Percentiles rank a stretch among this genome's conserved stretches.
These are phyloP conservation scores for Neonectria coccinea DNA, from an alignment of 2,329 filamentous ascomycete genomes.

Conservation along the genomic window DNA sequence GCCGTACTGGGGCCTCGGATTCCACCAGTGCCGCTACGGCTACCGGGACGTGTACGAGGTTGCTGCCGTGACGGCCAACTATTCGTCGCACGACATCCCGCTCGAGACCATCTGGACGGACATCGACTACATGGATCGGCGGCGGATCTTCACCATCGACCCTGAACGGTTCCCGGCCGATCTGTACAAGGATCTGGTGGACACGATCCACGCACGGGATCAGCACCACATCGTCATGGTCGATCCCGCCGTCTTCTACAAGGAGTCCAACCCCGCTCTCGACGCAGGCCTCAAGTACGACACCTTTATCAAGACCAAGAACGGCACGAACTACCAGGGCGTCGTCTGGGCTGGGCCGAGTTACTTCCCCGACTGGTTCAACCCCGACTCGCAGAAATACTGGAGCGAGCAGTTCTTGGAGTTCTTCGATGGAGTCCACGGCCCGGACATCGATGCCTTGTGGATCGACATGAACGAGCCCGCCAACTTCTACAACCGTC, in stretches of 20 bases:
- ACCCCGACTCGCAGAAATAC: conserved; percentile 70
- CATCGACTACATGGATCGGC: conserved; percentile 54
- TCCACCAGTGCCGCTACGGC: conserved; percentile 73
- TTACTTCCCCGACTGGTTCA: conserved; percentile 82
- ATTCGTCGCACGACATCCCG: conserved; percentile 72
- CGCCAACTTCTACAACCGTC: conserved; percentile 49
- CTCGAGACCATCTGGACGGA: conserved; percentile 67
- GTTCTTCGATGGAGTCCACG: conserved; percentile 73
- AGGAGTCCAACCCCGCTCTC: conserved; percentile 52
- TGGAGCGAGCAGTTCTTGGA: conserved; percentile 75
- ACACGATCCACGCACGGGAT: conserved; percentile 72
- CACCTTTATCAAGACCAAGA: conserved; percentile 61
- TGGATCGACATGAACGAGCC: conserved; percentile 77
- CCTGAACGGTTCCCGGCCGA: conserved; percentile 71
- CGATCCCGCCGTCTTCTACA: conserved; percentile 74
- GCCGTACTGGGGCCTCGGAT: conserved; percentile 73
- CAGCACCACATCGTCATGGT: conserved; percentile 85
- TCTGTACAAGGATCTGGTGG: conserved; percentile 73
- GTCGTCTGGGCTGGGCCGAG: conserved; percentile 83
- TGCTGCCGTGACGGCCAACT: conserved; percentile 76
- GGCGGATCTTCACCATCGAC: conserved; percentile 69
- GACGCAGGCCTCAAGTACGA: conserved; percentile 56
- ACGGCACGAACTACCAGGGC: conserved; percentile 69
- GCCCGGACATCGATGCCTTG: conserved; percentile 79
- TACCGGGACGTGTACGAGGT: conserved; percentile 74